Base-by-base conservation (phyloP, 2,329 filamentous ascomycete species). In the Aureobasidium lini region DNA sequence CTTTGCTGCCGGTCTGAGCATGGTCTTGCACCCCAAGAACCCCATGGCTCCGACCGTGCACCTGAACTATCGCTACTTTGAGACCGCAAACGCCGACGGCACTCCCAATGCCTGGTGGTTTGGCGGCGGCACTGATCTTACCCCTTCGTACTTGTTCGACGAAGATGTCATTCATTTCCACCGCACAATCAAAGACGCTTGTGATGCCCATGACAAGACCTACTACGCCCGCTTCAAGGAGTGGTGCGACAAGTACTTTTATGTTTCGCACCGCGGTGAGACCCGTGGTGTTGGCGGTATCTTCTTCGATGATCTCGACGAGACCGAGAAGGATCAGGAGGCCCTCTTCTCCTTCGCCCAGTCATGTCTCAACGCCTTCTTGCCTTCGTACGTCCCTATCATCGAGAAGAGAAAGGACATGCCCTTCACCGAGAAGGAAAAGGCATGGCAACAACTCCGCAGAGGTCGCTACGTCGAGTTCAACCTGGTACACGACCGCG, bases 191-290 rank as follows among this genome's bases (percentile, higher is more conserved):
- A 97, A 96, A 76, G 85, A 90, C 47, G 88, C 88, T 16, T 99
- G 94, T 76, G 94, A 99, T 74, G 86, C 87, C 66, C 94, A 99
- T 73, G 89, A 96, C 77, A 89, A 89, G 72, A 82, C 80, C 39
- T 99, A 96, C 79, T 99, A 95, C 73, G 86, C 90, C 11, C 85
- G 86, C 57, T 99, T 97, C 82, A 99, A 99, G 79, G 87, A 88
- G 71, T 99, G 94, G 94, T 99, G 94, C 73, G 94, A 99, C 73
- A 85, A 95, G 68, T 99, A 99, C 78, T 99, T 99, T 76, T 87
- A 82, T 78, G 89, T 96, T 74, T 93, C 92, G 72, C 94, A 99
- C 77, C 85, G 94, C 48, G 83, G 84, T 61, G 94, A 99, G 77
- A 80, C 84, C 48, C 87, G 94, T 50, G 94, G 94, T 60, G 77